A percentile compares a stretch with the other conserved stretches of the same genome.
Conservation (phyloP, 1,284 basidiomycete genomes). For the Rhodotorula sp. region DNA sequence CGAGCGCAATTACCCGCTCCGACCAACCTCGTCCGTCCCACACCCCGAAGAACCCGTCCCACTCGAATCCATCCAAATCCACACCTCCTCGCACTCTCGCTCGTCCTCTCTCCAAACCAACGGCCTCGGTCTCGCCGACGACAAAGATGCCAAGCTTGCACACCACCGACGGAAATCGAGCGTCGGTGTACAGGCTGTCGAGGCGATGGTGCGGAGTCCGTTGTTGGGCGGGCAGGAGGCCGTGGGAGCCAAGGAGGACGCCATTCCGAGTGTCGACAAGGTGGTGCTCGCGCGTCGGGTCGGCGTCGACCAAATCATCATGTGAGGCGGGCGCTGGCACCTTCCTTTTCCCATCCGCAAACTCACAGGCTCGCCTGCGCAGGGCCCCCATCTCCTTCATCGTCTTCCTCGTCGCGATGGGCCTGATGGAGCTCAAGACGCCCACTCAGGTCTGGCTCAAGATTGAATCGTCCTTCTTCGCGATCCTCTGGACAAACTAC, state of each 20-base stretch:
- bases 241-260: background rate
- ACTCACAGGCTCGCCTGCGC: background rate
- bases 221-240: background rate
- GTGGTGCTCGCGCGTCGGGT: constrained; percentile 5
- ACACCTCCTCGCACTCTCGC: background rate
- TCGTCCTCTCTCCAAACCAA: background rate
- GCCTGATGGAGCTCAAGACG: constrained; percentile 13
- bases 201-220: background rate
- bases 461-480: constrained; percentile 3
- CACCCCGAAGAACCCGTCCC: background rate
- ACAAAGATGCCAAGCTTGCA: too few relatives aligned
- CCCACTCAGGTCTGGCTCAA: background rate
- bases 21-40: background rate
- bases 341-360: background rate
- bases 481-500: constrained; percentile 15
- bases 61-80: constrained; percentile 12
- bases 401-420: constrained; percentile 23
- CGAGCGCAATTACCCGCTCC: constrained; percentile 16
- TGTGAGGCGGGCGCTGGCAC: constrained; percentile 5
- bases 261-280: constrained; percentile 3
- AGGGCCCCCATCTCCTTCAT: constrained; percentile 29
- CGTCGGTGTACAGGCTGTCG: too few relatives aligned
- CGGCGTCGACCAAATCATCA: constrained; percentile 18
- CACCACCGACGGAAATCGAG: too few relatives aligned
- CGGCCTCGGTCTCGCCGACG: background rate